Percentiles rank a stretch among this genome's conserved stretches.
Conservation (phyloP, 805 yeast species). For the Kodamaea restingae region DNA sequence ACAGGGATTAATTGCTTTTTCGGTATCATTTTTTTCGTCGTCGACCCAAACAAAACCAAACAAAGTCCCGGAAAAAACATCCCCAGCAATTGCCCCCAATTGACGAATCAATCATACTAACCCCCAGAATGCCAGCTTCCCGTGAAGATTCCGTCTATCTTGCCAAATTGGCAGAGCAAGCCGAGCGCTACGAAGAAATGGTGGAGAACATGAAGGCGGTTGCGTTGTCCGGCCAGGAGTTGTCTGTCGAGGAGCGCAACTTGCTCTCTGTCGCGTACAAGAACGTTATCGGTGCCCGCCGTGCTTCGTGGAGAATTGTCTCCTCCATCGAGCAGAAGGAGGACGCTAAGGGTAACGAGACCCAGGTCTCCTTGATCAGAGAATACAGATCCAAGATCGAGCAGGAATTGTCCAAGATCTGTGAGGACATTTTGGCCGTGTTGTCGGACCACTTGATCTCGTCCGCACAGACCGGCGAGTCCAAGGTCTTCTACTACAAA, state of each 20-base stretch:
- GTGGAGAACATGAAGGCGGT: conserved; percentile 98
- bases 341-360: conserved; percentile 91
- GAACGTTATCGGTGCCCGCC: conserved; percentile 97
- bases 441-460: conserved; percentile 88
- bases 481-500: conserved; percentile 96
- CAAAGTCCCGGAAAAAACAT: conserved; percentile 4
- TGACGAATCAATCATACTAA: conserved; percentile 8
- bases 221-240: conserved; percentile 92
- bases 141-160: conserved; percentile 98
- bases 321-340: conserved; percentile 98
- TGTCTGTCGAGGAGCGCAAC: conserved; percentile 97
- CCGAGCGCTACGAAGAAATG: conserved; percentile 99
- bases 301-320: conserved; percentile 99
- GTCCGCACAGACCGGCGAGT: conserved; percentile 93
- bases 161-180: conserved; percentile 98
- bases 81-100: conserved; percentile 1
- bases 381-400: conserved; percentile 95
- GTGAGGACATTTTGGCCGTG: conserved; percentile 89
- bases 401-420: conserved; percentile 84
- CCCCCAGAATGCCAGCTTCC: conserved; percentile 58
- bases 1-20: conserved; percentile 9
- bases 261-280: conserved; percentile 95
- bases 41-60: conserved; percentile 9
- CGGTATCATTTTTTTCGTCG: conserved; percentile 9
- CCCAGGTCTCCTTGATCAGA: conserved; percentile 85